These are phyloP conservation scores for Lactifluus hygrophoroides DNA, from an alignment of 768 basidiomycete species.

Conservation along the genomic window DNA sequence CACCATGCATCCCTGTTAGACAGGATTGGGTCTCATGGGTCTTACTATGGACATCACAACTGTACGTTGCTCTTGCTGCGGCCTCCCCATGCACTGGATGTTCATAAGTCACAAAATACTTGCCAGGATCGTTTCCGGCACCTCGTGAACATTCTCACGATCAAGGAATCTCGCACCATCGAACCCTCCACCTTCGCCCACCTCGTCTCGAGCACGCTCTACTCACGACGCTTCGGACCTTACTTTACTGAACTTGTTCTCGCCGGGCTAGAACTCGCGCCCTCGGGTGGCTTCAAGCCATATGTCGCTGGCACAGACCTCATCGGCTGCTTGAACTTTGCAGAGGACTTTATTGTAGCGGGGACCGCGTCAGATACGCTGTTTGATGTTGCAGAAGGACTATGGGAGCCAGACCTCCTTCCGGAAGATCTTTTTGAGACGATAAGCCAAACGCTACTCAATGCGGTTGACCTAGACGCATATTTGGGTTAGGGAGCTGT, in stretches of 20 bases:
- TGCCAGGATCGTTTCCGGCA: conserved; percentile 89
- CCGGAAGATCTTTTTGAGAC: conserved; percentile 98
- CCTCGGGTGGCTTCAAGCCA: conserved; percentile 67
- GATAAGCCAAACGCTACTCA: conserved; percentile 90
- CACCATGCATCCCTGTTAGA: conserved; percentile 96
- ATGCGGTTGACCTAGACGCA: conserved; percentile 92
- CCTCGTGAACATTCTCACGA: conserved; percentile 97
- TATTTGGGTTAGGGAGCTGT: conserved; percentile 95
- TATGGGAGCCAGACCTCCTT: conserved; percentile 97
- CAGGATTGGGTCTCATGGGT: conserved; percentile 87
- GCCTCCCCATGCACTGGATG: not conserved
- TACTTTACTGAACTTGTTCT: conserved; percentile 97
- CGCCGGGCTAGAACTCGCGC: conserved; percentile 75
- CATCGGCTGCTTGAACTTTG: conserved; percentile 88
- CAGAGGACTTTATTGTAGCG: conserved; percentile 94
- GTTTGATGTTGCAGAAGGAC: conserved; percentile 93
- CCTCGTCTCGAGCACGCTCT: conserved; percentile 90
- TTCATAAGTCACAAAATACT: not conserved
- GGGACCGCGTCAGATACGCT: conserved; percentile 90
- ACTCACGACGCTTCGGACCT: conserved; percentile 92
- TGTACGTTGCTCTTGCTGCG: conserved; percentile 41
- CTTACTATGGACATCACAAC: conserved; percentile 91
- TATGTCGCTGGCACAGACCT: conserved; percentile 95
- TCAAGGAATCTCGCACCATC: conserved; percentile 98
- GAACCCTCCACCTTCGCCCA: conserved; percentile 93